These are phyloP conservation scores for Coemansia guatemalensis DNA, from an alignment of 192 early-diverging fungal species.

Conservation along the genomic window DNA sequence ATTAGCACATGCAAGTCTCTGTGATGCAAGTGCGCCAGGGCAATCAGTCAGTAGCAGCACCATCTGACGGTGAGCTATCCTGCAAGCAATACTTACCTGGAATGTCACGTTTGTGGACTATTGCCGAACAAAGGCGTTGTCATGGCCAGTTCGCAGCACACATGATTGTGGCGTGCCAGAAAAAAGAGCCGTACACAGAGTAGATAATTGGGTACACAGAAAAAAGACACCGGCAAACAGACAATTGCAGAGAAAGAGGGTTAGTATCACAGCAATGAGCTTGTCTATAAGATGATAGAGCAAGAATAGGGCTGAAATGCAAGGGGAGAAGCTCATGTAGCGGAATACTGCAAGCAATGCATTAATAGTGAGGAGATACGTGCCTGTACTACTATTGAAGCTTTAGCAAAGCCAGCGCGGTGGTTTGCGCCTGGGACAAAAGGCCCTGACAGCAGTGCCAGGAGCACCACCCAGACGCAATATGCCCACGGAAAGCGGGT, in stretches of 20 bases:
- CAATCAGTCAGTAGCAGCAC: too few species aligned
- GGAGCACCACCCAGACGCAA: slow-evolving; percentile 11
- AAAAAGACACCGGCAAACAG: background rate
- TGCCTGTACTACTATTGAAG: slow-evolving; percentile 42
- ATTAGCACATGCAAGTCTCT: background rate
- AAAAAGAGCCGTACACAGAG: background rate
- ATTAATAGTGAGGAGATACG: background rate
- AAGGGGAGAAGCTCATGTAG: background rate
- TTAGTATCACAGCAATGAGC: slow-evolving; percentile 3
- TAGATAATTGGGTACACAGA: background rate
- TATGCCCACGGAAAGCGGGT: background rate
- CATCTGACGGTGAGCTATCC: background rate
- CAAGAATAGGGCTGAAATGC: too few species aligned
- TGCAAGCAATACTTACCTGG: slow-evolving; percentile 27
- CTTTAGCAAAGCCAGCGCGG: slow-evolving; percentile 17
- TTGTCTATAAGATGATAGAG: background rate
- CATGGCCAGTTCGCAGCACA: background rate
- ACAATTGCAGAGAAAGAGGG: slow-evolving; percentile 9
- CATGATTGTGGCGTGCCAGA: background rate
- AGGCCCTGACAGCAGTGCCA: slow-evolving; percentile 26
- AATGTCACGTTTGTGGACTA: slow-evolving; percentile 51
- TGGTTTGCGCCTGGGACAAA: slow-evolving; percentile 5
- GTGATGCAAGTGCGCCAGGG: too few species aligned
- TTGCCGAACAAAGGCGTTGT: background rate
- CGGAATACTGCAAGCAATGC: too few species aligned